Evolutionary conservation across 805 yeast species (phyloP), one percentile per base, ranked within the genome.

Genomic region (Nakazawaea anatomiae): DNA sequence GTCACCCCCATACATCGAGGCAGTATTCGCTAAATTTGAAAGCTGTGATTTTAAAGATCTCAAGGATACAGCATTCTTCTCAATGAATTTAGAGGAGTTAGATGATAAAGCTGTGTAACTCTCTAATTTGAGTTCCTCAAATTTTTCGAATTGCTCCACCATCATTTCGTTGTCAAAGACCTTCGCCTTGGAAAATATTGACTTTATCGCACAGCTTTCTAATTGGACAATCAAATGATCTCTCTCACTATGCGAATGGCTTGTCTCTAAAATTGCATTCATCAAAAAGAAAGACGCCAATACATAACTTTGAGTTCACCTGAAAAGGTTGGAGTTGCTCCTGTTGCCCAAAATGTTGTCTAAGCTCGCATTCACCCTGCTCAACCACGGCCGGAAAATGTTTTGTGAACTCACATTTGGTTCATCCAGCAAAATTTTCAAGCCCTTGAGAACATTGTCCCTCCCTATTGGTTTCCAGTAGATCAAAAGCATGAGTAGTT

Each of bases 211-310:
- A 42, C 47, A 41, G 7, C 35, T 8, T 6, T 45, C 47, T 4
- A 50, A 42, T n/a, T 40, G 31, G 6, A 6, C 39, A n/a, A 48
- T 32, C 30, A 46, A n/a, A 7, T 41, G 6, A 12, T n/a, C 8
- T 18, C 49, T 32, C 27, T 42, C 49, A n/a, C 28, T 4, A 2
- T 54, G 77, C 80, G 7, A 77, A 68, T 48, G 94, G 70, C 46
- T 46, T 72, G 67, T 54, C 77, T 60, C 58, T 66, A 61, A 53
- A 8, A 59, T 52, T 1, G 89, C 81, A 57, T 83, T 82, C 35
- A 89, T 71, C 41, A 92, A 72, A 39, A 87, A 76, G 72, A 89
- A 71, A 0, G 95, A 82, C 3, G 87, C 74, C 46, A 85, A 67
- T 12, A 86, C 76, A 64, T 87, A 91, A 51, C 90, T 42, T 31